Evolutionary conservation across 139 green algal species (phyloP), one percentile per base, ranked within the genome.

Genomic region (Bryopsis sp.): DNA sequence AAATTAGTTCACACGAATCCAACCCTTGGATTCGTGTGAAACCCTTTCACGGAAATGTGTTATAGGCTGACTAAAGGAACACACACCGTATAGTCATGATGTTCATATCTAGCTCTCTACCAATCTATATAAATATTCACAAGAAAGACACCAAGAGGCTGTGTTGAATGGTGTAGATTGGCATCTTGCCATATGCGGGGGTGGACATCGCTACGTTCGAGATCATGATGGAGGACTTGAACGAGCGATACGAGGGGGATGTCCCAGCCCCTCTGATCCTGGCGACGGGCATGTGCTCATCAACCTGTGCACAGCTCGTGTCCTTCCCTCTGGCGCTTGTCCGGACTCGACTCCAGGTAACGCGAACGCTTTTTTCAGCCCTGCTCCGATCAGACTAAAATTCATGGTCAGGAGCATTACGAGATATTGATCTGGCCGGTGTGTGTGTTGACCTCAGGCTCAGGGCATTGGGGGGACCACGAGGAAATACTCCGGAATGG

Each of bases 141-240:
- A 59, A 59, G 1, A 22, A 61, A 33, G 34, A 34, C 37, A 26
- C 22, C 31, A 5, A 11, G 37, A 29, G 64, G 32, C 39, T 1
- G 39, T 39, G 48, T 34, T 11, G 50, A 26, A 33, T 24, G 2
- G 24, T 73, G n/a, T 74, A 85, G 81, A 59, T 88, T 6, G 90
- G 90, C 47, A 95, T 96, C 69, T 70, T 96, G 61, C 90, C 90
- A 2, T 96, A 94, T 61, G 90, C 90, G 22, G 90, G 90, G 0
- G 84, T 92, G 3, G 90, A 96, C 81, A 95, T 96, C 43, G 80
- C 83, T 2, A 71, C 84, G 34, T 95, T 96, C 77, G 85, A 95
- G 79, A 75, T 94, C 29, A 67, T 96, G 3, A 94, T 93, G 63
- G 78, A 94, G 60, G 48, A 74, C 15, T 63, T 96, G 73, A 78